Evolutionary conservation across 495 filamentous ascomycete genomes (phyloP).

Genomic region (Penicillium alfredii): DNA sequence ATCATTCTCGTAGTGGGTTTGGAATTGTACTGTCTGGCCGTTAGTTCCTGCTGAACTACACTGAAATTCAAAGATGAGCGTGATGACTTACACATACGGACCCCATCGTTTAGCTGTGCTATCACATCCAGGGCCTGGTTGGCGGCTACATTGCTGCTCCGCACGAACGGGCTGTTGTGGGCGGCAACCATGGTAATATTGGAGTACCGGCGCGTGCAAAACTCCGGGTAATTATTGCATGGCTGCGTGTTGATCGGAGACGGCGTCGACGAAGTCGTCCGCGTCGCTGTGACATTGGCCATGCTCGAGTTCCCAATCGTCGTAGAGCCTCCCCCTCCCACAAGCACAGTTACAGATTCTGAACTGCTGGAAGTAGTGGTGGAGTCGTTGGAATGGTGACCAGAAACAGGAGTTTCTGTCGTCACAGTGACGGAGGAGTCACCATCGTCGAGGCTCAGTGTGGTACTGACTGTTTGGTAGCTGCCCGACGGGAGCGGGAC

Average conservation of each 20-base stretch:
- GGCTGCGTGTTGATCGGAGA: conserved; percentile 60
- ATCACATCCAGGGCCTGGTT: conserved; percentile 71
- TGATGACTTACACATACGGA: conserved; percentile 62
- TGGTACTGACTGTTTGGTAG: no score
- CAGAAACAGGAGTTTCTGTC: no score
- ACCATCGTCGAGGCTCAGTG: no score
- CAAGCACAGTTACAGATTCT: conserved; percentile 35
- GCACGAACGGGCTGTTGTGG: conserved; percentile 81
- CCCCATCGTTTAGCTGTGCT: conserved; percentile 76
- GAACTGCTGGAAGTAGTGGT: no score
- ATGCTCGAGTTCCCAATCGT: conserved; percentile 40
- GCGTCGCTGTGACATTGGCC: conserved; percentile 33
- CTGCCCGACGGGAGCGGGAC: no score
- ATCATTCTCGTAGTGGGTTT: conserved; percentile 64
- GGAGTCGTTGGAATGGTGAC: no score
- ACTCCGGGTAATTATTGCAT: conserved; percentile 83
- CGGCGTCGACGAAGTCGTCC: conserved; percentile 34
- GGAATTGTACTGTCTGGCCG: conserved; percentile 61
- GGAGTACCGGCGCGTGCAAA: conserved; percentile 75
- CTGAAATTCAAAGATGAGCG: not conserved
- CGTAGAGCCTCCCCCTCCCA: conserved; percentile 29
- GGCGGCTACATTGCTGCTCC: conserved; percentile 60
- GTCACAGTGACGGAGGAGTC: no score
- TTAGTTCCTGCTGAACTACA: conserved; percentile 4
- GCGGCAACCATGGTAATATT: conserved; percentile 85